phyloP scores from a whole-genome alignment of 164 flowering plant species.

The Magnolia changhungtana region DNA sequence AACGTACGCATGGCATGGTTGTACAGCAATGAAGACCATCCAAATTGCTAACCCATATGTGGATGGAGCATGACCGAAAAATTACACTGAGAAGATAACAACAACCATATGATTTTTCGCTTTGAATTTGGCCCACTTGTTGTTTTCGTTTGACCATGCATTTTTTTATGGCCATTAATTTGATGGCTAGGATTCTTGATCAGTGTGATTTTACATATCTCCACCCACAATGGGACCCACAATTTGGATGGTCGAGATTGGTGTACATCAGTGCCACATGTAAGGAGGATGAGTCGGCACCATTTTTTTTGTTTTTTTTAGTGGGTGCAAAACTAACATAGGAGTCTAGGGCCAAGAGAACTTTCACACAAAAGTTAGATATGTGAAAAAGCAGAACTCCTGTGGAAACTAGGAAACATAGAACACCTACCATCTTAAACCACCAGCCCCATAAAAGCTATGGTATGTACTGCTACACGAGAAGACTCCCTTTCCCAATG shows the following conservation, averaged over 20 bases:
- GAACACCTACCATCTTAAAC: neutral
- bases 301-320: too few relatives aligned
- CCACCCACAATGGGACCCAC: neutral
- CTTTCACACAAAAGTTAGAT: neutral
- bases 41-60: too few relatives aligned
- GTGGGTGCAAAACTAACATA: neutral
- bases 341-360: neutral
- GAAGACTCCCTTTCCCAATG: slow-evolving; percentile 8
- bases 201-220: too few relatives aligned
- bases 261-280: neutral
- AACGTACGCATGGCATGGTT: too few relatives aligned
- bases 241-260: neutral
- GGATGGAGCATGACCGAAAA: too few relatives aligned
- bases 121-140: too few relatives aligned
- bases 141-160: too few relatives aligned
- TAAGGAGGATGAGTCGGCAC: neutral
- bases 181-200: too few relatives aligned
- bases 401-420: neutral
- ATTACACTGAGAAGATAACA: too few relatives aligned
- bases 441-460: neutral
- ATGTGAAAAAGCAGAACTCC: neutral
- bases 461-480: neutral
- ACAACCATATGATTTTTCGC: too few relatives aligned
- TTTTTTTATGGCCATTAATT: too few relatives aligned
- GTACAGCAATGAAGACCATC: too few relatives aligned